Percentiles rank a stretch among this genome's conserved stretches.
Evolutionary conservation across 139 green algal species (phyloP).

Genomic region (Chlamydomonas eustigma): DNA sequence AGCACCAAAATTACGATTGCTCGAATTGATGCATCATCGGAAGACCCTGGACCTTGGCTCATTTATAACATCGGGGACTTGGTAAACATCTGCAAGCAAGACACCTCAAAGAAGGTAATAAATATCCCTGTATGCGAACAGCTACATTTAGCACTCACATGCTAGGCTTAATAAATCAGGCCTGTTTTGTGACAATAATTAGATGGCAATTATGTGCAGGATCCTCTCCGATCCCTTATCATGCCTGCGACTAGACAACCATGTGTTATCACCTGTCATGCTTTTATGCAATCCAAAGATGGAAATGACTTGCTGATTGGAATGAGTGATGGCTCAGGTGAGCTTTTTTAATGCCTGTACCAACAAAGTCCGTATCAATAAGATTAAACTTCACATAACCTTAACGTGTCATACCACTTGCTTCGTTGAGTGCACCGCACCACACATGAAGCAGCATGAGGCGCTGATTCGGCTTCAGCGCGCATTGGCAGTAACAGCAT

Average conservation of each 20-base stretch:
- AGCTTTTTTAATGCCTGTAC: no score
- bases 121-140: not conserved
- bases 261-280: conserved; percentile 52
- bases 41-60: conserved; percentile 42
- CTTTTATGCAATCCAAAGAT: conserved; percentile 41
- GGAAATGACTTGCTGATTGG: conserved; percentile 65
- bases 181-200: not conserved
- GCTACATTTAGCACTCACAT: not conserved
- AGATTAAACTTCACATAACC: no score
- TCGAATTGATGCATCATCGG: conserved; percentile 16
- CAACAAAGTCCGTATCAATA: no score
- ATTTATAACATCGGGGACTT: conserved; percentile 48
- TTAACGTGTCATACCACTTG: no score
- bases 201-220: not conserved
- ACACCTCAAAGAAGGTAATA: not conserved
- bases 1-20: conserved; percentile 41
- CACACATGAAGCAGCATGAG: no score
- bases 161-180: not conserved
- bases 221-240: not conserved
- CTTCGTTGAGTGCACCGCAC: no score
- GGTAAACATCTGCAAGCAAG: conserved; percentile 4
- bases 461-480: no score
- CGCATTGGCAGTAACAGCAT: not conserved
- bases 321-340: conserved; percentile 62
- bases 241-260: not conserved